Conservation (phyloP, 108 stramenopile genomes). For the Pseudonitzschia multistriata region DNA sequence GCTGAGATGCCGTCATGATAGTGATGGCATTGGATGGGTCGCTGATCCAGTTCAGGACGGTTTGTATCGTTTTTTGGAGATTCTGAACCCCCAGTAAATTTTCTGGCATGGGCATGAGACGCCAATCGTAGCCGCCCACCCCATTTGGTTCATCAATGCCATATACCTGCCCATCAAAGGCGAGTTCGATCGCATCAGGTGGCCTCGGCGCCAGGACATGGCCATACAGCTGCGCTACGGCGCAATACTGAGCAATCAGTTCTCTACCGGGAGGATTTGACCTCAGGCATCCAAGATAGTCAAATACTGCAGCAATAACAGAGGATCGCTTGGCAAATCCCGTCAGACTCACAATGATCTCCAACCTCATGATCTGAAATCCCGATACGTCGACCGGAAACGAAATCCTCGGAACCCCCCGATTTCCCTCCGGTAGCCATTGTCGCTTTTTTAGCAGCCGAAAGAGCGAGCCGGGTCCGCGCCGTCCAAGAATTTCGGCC, state of each 20-base stretch:
- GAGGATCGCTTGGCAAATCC: conserved; percentile 73
- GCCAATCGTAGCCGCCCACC: conserved; percentile 57
- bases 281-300: conserved; percentile 43
- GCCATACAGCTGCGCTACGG: conserved; percentile 63
- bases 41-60: conserved; percentile 46
- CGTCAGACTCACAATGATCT: conserved; percentile 58
- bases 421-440: conserved; percentile 60
- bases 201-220: conserved; percentile 63
- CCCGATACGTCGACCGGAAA: conserved; percentile 75
- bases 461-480: conserved; percentile 72
- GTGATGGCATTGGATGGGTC: conserved; percentile 58
- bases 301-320: conserved; percentile 66
- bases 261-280: conserved; percentile 31
- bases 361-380: conserved; percentile 70
- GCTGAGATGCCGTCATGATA: conserved; percentile 56
- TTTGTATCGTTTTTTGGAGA: conserved; percentile 40
- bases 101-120: conserved; percentile 53
- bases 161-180: conserved; percentile 69
- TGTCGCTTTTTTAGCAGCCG: conserved; percentile 50
- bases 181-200: conserved; percentile 74
- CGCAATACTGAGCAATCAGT: conserved; percentile 60
- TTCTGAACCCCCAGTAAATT: conserved; percentile 31
- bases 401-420: conserved; percentile 61
- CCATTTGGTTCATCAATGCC: conserved; percentile 52
- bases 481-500: conserved; percentile 66